Base-by-base conservation (phyloP, 2,329 filamentous ascomycete genomes). In the Akanthomyces lecanii region DNA sequence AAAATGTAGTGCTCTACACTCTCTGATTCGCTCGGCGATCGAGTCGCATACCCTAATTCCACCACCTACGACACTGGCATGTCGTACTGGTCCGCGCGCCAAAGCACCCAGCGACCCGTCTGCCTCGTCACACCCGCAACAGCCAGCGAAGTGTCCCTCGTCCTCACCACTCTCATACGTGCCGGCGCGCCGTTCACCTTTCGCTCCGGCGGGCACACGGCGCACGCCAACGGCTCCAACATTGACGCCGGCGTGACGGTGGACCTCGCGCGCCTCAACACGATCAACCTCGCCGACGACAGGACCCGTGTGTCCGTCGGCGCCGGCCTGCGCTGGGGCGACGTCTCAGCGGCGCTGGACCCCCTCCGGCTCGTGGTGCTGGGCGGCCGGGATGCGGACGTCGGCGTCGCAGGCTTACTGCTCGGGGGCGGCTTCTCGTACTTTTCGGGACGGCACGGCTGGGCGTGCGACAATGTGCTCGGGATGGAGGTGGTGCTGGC, bases 201-300 rank as follows among this genome's bases (percentile, higher is more conserved):
- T 64, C 80, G 80, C 44, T 74, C 76, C 51, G 82, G 82, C n/a
- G 82, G 83, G 0, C 82, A 85, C 70, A 78, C 76, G 2, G 73
- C 78, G 3, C 81, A 79, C 64, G 70, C 75, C 0, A 77, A 75
- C 4, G 74, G 75, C 1, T 78, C 79, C 7, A 84, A 76, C 67
- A 75, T 75, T 62, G 66, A 71, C 5, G 66, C 66, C 16, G 76
- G 79, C 16, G 69, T 81, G 5, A 76, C 76, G 4, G 71, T 84
- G 58, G 78, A 80, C 63, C 68, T 84, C n/a, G 69, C 71, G 10
- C 66, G 68, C 4, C 71, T 84, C 11, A 76, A 77, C 59, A 50
- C 68, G 10, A 68, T 81, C 33, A 65, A 63, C 0, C 66, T 78
- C 14, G 71, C 70, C 21, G 55, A 66, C 3, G 75, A 77, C 53